Evolutionary conservation across 2,329 filamentous ascomycete species (phyloP).

Genomic region (Bipolaris gigantea): DNA sequence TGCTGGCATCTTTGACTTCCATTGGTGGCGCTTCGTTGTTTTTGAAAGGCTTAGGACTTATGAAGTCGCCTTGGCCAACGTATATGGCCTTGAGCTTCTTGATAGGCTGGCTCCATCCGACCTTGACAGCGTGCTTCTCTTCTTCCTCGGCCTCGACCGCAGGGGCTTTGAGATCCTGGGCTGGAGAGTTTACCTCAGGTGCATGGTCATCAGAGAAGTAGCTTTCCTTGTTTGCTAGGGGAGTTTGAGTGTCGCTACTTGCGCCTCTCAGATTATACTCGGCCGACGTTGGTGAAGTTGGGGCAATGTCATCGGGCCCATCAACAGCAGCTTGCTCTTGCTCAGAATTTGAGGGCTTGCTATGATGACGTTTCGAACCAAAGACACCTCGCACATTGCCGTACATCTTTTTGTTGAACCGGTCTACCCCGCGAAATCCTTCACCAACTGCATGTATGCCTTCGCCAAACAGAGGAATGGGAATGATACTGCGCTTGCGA

Average conservation of each 20-base stretch:
- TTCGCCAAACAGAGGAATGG: slow-evolving; percentile 54
- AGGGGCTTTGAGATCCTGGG: slow-evolving; percentile 20
- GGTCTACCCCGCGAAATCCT: slow-evolving; percentile 51
- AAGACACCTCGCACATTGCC: slow-evolving; percentile 45
- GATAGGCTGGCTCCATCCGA: slow-evolving; percentile 23
- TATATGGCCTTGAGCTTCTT: slow-evolving; percentile 31
- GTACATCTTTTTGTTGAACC: slow-evolving; percentile 44
- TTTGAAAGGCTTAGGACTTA: slow-evolving; percentile 50
- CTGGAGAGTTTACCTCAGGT: slow-evolving; percentile 30
- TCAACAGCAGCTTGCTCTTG: slow-evolving; percentile 22
- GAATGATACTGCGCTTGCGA: slow-evolving; percentile 36
- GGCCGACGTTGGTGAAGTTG: slow-evolving; percentile 31
- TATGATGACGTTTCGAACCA: slow-evolving; percentile 16
- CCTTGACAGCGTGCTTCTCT: slow-evolving; percentile 20
- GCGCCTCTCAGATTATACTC: slow-evolving; percentile 32
- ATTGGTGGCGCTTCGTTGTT: slow-evolving; percentile 43
- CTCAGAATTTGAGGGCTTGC: slow-evolving; percentile 15
- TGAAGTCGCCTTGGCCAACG: slow-evolving; percentile 34
- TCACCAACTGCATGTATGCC: slow-evolving; percentile 47
- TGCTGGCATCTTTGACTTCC: slow-evolving; percentile 27
- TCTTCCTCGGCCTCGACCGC: slow-evolving; percentile 21
- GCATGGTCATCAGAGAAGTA: slow-evolving; percentile 24
- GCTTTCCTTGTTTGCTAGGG: slow-evolving; percentile 33
- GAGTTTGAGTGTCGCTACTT: slow-evolving; percentile 40
- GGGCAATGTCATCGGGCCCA: slow-evolving; percentile 22